These are phyloP conservation scores for Phaeosphaeria sp. DNA, from an alignment of 2,329 filamentous ascomycete species.

Conservation along the genomic window DNA sequence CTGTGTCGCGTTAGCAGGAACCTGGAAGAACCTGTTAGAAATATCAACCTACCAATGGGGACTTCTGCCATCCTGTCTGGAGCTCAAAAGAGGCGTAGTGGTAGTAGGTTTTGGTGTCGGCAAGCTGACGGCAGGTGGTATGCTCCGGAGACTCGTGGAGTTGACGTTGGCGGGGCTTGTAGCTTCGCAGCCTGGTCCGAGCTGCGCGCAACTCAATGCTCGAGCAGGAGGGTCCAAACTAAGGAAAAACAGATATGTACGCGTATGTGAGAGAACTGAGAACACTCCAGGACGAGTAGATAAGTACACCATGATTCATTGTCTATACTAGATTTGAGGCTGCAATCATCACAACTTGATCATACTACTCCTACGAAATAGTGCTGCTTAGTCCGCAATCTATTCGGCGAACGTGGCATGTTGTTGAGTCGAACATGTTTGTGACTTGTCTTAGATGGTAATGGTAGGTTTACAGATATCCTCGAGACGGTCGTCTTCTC, in stretches of 20 bases:
- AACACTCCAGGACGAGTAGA: no score
- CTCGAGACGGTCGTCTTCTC: not conserved
- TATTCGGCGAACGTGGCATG: no score
- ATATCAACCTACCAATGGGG: slow-evolving; percentile 54
- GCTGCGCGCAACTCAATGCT: slow-evolving; percentile 2
- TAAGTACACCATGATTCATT: no score
- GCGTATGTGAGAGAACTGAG: no score
- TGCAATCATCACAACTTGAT: no score
- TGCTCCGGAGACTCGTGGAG: slow-evolving; percentile 24
- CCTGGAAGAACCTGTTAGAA: slow-evolving; percentile 5
- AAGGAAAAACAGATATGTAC: no score
- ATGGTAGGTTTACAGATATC: not conserved
- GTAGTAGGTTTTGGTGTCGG: slow-evolving; percentile 12
- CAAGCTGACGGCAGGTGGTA: slow-evolving; percentile 19
- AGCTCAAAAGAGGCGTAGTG: slow-evolving; percentile 20
- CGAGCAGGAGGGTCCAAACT: not conserved
- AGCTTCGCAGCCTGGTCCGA: slow-evolving; percentile 20
- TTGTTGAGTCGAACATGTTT: no score
- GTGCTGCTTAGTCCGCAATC: no score
- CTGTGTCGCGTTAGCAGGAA: slow-evolving; percentile 58
- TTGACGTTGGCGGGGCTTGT: slow-evolving; percentile 38
- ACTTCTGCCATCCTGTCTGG: slow-evolving; percentile 53
- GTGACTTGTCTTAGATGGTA: no score
- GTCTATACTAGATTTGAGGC: not conserved
- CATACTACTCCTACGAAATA: no score